Percentiles rank a stretch among this genome's conserved stretches.
phyloP scores from a whole-genome alignment of 1,139 yeast genomes.

The Candida neerlandica region DNA sequence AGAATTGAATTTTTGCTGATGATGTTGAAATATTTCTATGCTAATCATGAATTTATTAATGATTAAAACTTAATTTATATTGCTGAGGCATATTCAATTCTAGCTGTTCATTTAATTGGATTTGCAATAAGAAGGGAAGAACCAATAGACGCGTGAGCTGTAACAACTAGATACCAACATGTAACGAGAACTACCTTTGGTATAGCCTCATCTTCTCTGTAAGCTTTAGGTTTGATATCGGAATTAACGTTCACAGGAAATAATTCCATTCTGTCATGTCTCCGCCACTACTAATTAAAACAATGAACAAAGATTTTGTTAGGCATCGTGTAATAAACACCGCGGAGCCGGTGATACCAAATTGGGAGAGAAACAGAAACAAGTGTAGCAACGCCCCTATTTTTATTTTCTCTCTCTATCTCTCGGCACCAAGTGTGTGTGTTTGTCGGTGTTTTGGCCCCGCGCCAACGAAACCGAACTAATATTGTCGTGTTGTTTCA shows the following conservation, averaged over 20 bases:
- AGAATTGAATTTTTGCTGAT: conserved; percentile 30
- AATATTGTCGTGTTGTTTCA: neutral
- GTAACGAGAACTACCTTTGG: too few relatives aligned
- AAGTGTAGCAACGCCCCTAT: neutral
- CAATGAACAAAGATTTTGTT: too few relatives aligned
- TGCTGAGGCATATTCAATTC: neutral
- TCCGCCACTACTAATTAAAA: too few relatives aligned
- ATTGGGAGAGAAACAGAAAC: neutral
- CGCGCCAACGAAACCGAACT: neutral
- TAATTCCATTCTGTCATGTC: too few relatives aligned
- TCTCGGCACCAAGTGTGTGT: neutral
- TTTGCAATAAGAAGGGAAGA: neutral
- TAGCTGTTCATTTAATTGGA: neutral
- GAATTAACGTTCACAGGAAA: too few relatives aligned
- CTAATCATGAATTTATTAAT: conserved; percentile 47
- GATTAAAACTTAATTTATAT: conserved; percentile 35
- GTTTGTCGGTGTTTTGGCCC: neutral
- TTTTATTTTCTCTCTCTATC: neutral
- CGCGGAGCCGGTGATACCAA: neutral
- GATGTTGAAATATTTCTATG: conserved; percentile 48
- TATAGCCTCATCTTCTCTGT: too few relatives aligned
- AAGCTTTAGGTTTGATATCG: too few relatives aligned
- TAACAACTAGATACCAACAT: too few relatives aligned
- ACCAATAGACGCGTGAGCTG: neutral
- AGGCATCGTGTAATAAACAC: too few relatives aligned